Evolutionary conservation across 164 flowering plant species (phyloP), one percentile per base, ranked within the genome.

Genomic region (Vitis amurensis): DNA sequence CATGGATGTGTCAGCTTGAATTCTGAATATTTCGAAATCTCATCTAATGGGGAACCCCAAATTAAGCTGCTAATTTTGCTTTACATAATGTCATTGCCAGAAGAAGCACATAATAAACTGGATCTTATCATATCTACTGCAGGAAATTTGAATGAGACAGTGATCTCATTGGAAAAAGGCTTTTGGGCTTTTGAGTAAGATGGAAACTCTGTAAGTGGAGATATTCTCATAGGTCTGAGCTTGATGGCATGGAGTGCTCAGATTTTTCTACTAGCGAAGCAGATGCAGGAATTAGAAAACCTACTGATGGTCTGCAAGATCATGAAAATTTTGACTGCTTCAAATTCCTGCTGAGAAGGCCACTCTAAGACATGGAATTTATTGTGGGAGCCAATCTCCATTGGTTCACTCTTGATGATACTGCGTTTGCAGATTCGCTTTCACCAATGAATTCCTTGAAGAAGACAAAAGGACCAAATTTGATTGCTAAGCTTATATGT

Each of bases 401-500:
- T 19, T 67, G 49, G 63, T 63, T 69, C 49, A 71, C 53, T 75
- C 79, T 23, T 53, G 75, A 73, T 66, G 70, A 76, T 44, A 68
- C 64, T 58, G 72, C 55, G 13, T 79, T 85, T 59, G 68, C 69
- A 8, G 80, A 72, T 11, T 73, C 83, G 55, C 9, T 69, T 47
- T 65, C 85, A 58, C 70, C 82, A 52, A 61, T 56, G 48, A 47
- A 77, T 58, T 63, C 72, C 23, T 66, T 73, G n/a, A 84, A 68
- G 77, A 78, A 77, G 69, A 71, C 71, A 16, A 86, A 78, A 73
- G 68, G 71, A 1, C 80, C 88, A 8, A 88, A 77, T 76, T 70
- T 93, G 80, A 85, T 93, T n/a, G 96, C 98, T 14, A 91, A 85
- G 84, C 90, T 93, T 5, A 89, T 93, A 94, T 96, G 96, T 69